Base-by-base conservation (phyloP, 768 basidiomycete species). In the Lentinus brumalis region DNA sequence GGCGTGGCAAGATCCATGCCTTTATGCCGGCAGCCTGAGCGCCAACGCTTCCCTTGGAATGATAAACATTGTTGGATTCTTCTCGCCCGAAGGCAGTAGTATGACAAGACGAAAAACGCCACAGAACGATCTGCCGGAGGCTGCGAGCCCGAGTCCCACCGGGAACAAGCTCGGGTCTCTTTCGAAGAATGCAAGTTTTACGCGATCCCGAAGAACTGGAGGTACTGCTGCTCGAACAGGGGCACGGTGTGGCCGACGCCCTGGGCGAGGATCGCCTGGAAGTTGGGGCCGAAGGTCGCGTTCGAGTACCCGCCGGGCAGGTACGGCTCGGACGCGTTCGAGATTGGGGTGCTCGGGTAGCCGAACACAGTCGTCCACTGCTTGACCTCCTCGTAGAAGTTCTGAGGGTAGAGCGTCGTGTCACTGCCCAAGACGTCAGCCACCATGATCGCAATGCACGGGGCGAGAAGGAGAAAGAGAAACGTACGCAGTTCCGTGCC, bases 331-430 rank as follows among this genome's bases (percentile, higher is more conserved):
- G 73, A 77, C 11, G 57, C 49, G 66, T 61, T 69, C 16, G 75
- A 69, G 10, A 71, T 70, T 3, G 82, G 75, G 2, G 80, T 81
- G 41, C 66, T 66, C 59, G 74, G 73, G 66, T 77, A 75, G 7
- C 79, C 78, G 61, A 83, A 81, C 49, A 85, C 76, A 59, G 81
- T 82, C 32, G 81, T 82, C 83, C 83, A 84, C 65, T 84, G 76
- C 67, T 82, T 81, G 64, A 84, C 73, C 51, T 77, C 81, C 70
- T 84, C 80, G 29, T 62, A 71, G 68, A 79, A 82, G 75, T 84
- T 84, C 55, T 76, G 70, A 50, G 77, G 78, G 71, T 76, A 78
- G 56, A 85, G 76, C 8, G 81, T 82, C 18, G 78, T 79, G 66
- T 85, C 83, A 30, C 80, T 81, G 59, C 18, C n/a, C 50, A 7